These are phyloP conservation scores for Miscanthus lutarioriparius DNA, from an alignment of 176 grass and related monocot species.

Conservation along the genomic window DNA sequence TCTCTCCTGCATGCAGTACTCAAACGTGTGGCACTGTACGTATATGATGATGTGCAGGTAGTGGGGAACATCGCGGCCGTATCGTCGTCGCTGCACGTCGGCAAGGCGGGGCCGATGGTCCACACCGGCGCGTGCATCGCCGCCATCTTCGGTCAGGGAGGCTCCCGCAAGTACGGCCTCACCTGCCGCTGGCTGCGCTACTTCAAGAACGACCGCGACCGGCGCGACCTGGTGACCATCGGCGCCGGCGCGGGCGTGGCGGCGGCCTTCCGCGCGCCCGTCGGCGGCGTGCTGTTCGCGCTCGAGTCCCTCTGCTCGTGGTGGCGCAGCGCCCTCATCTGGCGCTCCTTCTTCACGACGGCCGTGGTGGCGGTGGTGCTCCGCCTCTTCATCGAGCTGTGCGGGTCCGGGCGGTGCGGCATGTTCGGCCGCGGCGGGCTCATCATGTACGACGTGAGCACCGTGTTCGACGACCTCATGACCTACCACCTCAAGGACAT, in stretches of 20 bases:
- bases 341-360: constrained; percentile 93
- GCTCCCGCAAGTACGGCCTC: constrained; percentile 71
- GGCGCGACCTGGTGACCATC: constrained; percentile 90
- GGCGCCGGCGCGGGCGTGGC: constrained; percentile 76
- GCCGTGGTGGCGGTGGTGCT: constrained; percentile 90
- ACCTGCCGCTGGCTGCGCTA: constrained; percentile 86
- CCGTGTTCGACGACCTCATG: constrained; percentile 49
- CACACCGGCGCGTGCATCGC: constrained; percentile 92
- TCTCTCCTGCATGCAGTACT: no score
- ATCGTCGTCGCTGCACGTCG: constrained; percentile 89
- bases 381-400: constrained; percentile 70
- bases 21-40: no score
- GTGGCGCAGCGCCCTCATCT: constrained; percentile 93
- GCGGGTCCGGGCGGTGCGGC: constrained; percentile 65
- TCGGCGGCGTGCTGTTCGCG: constrained; percentile 86
- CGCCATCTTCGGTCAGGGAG: constrained; percentile 84
- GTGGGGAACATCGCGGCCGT: constrained; percentile 70
- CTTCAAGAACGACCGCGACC: constrained; percentile 96
- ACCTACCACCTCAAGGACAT: constrained; percentile 85
- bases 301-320: constrained; percentile 88
- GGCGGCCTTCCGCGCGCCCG: constrained; percentile 80
- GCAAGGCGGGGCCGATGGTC: constrained; percentile 94
- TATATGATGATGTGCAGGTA: constrained; percentile 36
- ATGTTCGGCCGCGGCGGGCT: constrained; percentile 83
- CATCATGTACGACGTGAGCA: constrained; percentile 91